Percentiles rank a stretch among this genome's conserved stretches.
phyloP scores from a whole-genome alignment of 768 basidiomycete genomes.

The Cantharellus anzutake region DNA sequence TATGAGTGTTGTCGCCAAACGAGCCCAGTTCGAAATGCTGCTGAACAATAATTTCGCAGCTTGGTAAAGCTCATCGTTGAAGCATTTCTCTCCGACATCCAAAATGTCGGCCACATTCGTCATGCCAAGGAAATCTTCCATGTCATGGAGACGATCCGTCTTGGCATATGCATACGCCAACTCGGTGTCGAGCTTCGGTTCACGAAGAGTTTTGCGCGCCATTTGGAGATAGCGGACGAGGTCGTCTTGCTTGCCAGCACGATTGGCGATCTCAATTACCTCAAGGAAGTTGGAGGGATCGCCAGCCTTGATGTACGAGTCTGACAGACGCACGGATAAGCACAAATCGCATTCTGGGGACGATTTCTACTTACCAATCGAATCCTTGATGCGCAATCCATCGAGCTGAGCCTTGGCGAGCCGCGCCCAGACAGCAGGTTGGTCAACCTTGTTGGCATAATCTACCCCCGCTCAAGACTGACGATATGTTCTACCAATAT shows the following conservation, averaged over 20 bases:
- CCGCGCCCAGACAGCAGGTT: slow-evolving; percentile 91
- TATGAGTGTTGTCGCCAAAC: slow-evolving; percentile 92
- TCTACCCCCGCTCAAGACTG: slow-evolving; percentile 87
- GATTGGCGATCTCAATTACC: slow-evolving; percentile 89
- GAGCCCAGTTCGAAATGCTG: slow-evolving; percentile 98
- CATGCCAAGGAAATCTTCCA: slow-evolving; percentile 98
- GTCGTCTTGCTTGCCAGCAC: slow-evolving; percentile 84
- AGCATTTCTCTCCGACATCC: slow-evolving; percentile 97
- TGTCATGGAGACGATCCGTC: slow-evolving; percentile 75
- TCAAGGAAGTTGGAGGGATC: slow-evolving; percentile 88
- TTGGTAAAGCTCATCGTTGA: slow-evolving; percentile 94
- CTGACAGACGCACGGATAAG: slow-evolving; percentile 19
- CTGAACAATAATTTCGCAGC: slow-evolving; percentile 90
- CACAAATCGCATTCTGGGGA: no score
- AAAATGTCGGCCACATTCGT: slow-evolving; percentile 96
- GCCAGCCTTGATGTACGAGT: slow-evolving; percentile 95
- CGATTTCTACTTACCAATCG: slow-evolving; percentile 47
- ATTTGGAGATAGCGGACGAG: slow-evolving; percentile 95
- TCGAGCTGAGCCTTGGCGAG: slow-evolving; percentile 98
- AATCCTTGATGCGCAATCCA: slow-evolving; percentile 92
- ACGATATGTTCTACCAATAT: slow-evolving; percentile 98
- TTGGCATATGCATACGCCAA: slow-evolving; percentile 97
- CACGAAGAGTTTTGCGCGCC: slow-evolving; percentile 91
- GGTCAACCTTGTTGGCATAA: slow-evolving; percentile 90
- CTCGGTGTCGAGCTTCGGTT: slow-evolving; percentile 96